Evolutionary conservation across 805 yeast species (phyloP).

Genomic region (Hanseniaspora jakobsenii): DNA sequence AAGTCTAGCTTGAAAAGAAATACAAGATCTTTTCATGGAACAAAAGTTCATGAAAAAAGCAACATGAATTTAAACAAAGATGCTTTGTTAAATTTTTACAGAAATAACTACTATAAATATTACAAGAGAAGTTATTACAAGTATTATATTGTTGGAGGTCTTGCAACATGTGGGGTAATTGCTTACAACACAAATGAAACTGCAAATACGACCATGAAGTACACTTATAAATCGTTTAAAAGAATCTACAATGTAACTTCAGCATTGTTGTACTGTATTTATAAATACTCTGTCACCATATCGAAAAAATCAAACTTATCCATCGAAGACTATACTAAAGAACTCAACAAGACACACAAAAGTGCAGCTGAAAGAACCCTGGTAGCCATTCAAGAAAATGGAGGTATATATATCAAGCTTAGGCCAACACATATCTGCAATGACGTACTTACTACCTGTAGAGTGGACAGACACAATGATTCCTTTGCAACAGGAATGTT

Average conservation of each 20-base stretch:
- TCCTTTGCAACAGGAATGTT: conserved; percentile 85
- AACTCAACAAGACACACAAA: conserved; percentile 54
- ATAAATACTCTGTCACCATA: conserved; percentile 43
- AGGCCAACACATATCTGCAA: conserved; percentile 88
- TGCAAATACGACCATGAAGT: conserved; percentile 6
- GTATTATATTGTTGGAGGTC: conserved; percentile 51
- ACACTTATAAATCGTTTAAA: conserved; percentile 23
- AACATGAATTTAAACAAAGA: too few species aligned
- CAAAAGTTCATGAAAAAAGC: too few species aligned
- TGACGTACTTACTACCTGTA: conserved; percentile 77
- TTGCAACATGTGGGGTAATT: conserved; percentile 28
- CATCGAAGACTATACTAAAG: conserved; percentile 38
- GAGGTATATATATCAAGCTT: conserved; percentile 84
- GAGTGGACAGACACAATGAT: conserved; percentile 96
- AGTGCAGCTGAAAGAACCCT: conserved; percentile 70
- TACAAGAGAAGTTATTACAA: conserved; percentile 15
- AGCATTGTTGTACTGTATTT: conserved; percentile 65
- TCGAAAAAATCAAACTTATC: conserved; percentile 30
- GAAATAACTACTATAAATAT: conserved; percentile 6
- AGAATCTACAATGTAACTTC: conserved; percentile 51
- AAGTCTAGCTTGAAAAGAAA: too few species aligned
- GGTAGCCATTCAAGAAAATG: conserved; percentile 68
- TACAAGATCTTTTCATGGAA: too few species aligned
- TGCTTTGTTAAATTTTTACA: conserved; percentile 5
- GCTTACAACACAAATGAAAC: conserved; percentile 23